Base-by-base conservation (phyloP, 164 flowering plant species). In the Tetracentron sinense region DNA sequence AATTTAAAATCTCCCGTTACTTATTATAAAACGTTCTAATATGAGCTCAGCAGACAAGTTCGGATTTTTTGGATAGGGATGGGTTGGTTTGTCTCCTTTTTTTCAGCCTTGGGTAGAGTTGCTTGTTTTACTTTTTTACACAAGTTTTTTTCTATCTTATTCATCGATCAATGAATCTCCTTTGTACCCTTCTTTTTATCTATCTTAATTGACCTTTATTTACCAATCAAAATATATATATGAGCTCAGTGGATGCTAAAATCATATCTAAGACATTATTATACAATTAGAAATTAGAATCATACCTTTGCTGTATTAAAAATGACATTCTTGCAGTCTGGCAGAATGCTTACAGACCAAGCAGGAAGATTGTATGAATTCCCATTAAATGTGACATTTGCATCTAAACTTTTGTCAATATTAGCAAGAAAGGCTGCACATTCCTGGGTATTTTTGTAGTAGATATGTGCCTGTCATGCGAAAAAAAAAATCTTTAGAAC, bases 311-410 rank as follows among this genome's bases (percentile, higher is more conserved):
- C 87, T 0, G 92, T 87, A 76, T 84, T 87, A 68, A 74, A 75
- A 27, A 81, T 51, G n/a, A 75, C 85, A 63, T 82, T 85, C 68
- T 74, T 77, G 60, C 90, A 83, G 56, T 87, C 93, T 21, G 90
- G 88, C 56, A 87, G 83, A 42, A 87, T 85, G 88, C 93, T 87
- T 7, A 85, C 86, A 27, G 93, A 87, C 93, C 93, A 87, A 52
- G 90, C 84, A 31, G 90, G 90, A 61, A 87, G 81, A 57, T 25
- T 25, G 67, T 83, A 87, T 2, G 60, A 28, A 22, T 54, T 68
- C 15, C 83, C 85, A 26, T 74, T 78, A 56, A 87, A 87, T 16
- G 69, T 61, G 42, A 85, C 87, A 58, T 52, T 78, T 60, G 82
- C 85, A 60, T 78, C 79, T 26, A 48, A 58, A 27, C 25, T 62